Evolutionary conservation across 106 monocot species (phyloP).

Genomic region (Acanthochlamys bracteata): DNA sequence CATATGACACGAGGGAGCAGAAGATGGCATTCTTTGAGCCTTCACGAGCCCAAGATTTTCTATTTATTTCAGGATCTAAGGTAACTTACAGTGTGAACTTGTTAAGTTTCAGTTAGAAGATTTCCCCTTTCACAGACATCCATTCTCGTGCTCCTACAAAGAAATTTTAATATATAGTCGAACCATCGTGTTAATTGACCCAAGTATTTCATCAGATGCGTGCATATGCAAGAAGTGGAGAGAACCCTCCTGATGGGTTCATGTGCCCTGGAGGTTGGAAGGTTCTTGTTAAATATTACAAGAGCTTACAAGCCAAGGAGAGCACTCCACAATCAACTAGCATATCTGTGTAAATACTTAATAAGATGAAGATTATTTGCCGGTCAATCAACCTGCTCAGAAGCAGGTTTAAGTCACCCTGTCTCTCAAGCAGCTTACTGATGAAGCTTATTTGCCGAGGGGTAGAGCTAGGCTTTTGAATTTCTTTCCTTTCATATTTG

Average conservation of each 20-base stretch:
- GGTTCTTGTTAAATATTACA: conserved; percentile 82
- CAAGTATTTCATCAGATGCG: conserved; percentile 53
- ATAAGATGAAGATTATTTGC: too few relatives aligned
- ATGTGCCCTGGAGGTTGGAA: conserved; percentile 97
- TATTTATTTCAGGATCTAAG: conserved; percentile 99
- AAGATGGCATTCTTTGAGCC: conserved; percentile 99
- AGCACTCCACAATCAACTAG: conserved; percentile 20
- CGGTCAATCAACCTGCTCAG: too few relatives aligned
- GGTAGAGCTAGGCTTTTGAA: too few relatives aligned
- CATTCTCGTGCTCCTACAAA: not conserved
- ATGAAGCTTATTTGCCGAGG: too few relatives aligned
- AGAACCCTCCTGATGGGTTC: conserved; percentile 89
- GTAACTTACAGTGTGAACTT: conserved; percentile 17
- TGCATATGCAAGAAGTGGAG: conserved; percentile 67
- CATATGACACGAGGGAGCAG: conserved; percentile 66
- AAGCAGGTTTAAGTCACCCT: too few relatives aligned
- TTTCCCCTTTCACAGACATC: not conserved
- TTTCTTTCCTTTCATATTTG: too few relatives aligned
- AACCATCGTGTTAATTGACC: too few relatives aligned
- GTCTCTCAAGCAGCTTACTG: too few relatives aligned
- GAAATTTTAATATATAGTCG: not conserved
- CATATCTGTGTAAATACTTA: conserved; percentile 14
- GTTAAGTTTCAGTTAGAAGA: not conserved
- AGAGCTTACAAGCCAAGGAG: conserved; percentile 74
- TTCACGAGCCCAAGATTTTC: conserved; percentile 81